These are phyloP conservation scores for Phragmites australis DNA, from an alignment of 176 grass and related monocot species.

Conservation along the genomic window DNA sequence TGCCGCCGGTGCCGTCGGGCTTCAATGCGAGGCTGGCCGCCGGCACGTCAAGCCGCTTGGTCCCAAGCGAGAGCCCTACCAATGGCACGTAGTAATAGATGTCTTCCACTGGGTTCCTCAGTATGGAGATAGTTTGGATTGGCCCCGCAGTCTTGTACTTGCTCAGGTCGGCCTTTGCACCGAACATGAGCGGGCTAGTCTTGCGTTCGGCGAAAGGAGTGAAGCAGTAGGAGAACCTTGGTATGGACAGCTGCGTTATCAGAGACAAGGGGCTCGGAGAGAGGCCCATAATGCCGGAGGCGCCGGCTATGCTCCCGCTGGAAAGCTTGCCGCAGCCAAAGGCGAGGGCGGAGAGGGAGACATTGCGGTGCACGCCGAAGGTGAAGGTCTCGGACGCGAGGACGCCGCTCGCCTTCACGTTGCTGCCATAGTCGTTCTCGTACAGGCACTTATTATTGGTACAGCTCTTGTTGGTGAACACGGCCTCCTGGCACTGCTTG, in stretches of 20 bases:
- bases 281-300: constrained; percentile 37
- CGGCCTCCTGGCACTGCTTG: constrained; percentile 47
- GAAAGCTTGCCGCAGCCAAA: constrained; percentile 25
- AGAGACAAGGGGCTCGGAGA: constrained; percentile 21
- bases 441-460: constrained; percentile 41
- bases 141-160: constrained; percentile 30
- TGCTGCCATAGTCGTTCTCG: constrained; percentile 44
- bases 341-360: constrained; percentile 24
- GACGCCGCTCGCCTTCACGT: constrained; percentile 31
- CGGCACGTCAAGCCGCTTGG: constrained; percentile 25
- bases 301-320: not conserved
- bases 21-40: not conserved
- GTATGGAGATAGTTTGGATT: constrained; percentile 17
- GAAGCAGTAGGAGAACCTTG: constrained; percentile 47
- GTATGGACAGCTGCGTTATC: constrained; percentile 11
- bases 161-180: constrained; percentile 31
- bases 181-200: constrained; percentile 36
- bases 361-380: constrained; percentile 19
- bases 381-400: constrained; percentile 59
- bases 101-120: constrained; percentile 10
- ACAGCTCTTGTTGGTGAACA: constrained; percentile 38
- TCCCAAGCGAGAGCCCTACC: constrained; percentile 15
- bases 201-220: constrained; percentile 25
- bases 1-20: constrained; percentile 51
- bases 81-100: constrained; percentile 42